Evolutionary conservation across 306 rosid species (phyloP), one percentile per base, ranked within the genome.

Genomic region (Pyrus communis): DNA sequence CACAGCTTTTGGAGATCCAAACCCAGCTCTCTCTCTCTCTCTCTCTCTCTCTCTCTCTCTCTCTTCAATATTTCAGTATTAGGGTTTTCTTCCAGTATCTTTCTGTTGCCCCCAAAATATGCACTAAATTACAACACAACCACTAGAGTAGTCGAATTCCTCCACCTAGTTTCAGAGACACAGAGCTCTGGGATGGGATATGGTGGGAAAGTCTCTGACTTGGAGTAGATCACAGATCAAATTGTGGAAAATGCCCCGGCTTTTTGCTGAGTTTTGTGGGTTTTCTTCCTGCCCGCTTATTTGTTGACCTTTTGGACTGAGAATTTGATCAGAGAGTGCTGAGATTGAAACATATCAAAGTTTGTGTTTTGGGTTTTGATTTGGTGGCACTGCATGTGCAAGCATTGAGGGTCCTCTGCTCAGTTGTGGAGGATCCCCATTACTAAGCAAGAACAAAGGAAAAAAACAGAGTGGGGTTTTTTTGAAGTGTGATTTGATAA

Each of bases 381-480:
- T 80, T 61, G 49, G 78, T 63, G 70, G 60, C 80, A 72, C 85
- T 84, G 92, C 87, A 90, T 92, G 89, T 85, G 66, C 80, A 63
- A 78, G 80, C 79, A 40, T 80, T 87, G 61, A 87, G 96, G 90
- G 85, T 88, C 93, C 93, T 90, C 96, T 88, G 87, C 90, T 84
- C 86, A 27, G 87, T 69, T 70, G 87, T 87, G 84, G 88, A 81
- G 86, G 94, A 82, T 86, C 86, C 96, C 87, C 81, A 84, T 75
- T 82, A 52, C 42, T 38, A n/a, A 46, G 72, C 10, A 65, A 23
- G 31, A 69, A 10, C 4, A 80, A 74, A 59, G 80, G 74, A 65
- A 9, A 49, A 76, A 42, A 51, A 67, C 15, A 21, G 68, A 18
- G 18, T 54, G 3, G 8, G 67, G 17, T 49, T 5, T 14, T 46